Evolutionary conservation across 164 flowering plant species (phyloP), one percentile per base, ranked within the genome.

Genomic region (Chloranthus sessilifolius): DNA sequence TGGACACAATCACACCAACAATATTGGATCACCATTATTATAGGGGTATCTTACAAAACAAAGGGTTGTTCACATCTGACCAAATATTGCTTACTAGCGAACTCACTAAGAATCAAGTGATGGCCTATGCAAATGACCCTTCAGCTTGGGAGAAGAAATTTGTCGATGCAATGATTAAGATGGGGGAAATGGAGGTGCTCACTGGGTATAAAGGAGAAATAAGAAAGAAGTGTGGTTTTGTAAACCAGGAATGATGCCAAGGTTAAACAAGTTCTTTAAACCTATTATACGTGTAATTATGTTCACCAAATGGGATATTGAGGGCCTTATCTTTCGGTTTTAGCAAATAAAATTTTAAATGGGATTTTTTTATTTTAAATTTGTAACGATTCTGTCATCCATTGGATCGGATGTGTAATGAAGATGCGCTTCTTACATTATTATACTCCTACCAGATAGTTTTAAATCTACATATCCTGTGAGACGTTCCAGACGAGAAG

Each of bases 1-100:
- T 71, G 38, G 72, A 71, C 39, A 55, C 28, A n/a, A 38, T 42
- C 16, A 63, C 64, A 5, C 71, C 69, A 4, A 55, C 20, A 12
- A 40, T 30, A 7, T 34, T 67, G n/a, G 72, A 71, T 55, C 43
- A 52, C 35, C 43, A 45, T 12, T 71, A 63, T 25, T 71, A 66
- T 26, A 34, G 14, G 9, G 64, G 66, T 46, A 38, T 71, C 3
- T 28, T 60, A 44, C 50, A 50, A 33, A 60, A 61, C 61, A 60
- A 49, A 51, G 75, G 75, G 4, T 35, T 71, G 45, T 53, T 71
- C 53, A 35, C 72, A 1, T 63, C 72, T 4, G 75, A 71, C 49
- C 64, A 60, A 46, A 47, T 59, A 15, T 41, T 71, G 43, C 46
- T 53, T 37, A 56, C 66, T 0, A 54, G 64, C 34, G 16, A 53